phyloP scores from a whole-genome alignment of 23 red algal genomes.

The Agarophyton chilense region DNA sequence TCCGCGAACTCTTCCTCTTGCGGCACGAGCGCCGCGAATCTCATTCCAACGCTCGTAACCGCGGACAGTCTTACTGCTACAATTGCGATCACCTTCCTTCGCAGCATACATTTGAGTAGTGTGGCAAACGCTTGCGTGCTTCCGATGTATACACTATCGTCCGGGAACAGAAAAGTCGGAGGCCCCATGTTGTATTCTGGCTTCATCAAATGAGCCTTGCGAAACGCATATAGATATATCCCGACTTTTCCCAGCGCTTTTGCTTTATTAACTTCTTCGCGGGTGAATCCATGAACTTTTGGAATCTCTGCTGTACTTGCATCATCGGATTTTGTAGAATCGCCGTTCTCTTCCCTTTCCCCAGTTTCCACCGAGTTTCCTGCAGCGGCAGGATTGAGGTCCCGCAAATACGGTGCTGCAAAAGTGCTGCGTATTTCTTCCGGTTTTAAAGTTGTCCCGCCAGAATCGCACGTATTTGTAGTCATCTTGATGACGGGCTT shows the following conservation, averaged over 20 bases:
- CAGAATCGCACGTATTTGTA: slow-evolving; percentile 32
- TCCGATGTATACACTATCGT: slow-evolving; percentile 46
- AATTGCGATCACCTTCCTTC: slow-evolving; percentile 40
- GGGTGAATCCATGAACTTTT: slow-evolving; percentile 41
- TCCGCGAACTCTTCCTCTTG: slow-evolving; percentile 59
- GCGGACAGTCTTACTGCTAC: slow-evolving; percentile 29
- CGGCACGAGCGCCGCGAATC: slow-evolving; percentile 72
- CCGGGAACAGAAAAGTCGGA: slow-evolving; percentile 53
- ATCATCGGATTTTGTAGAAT: neutral
- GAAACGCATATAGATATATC: slow-evolving; percentile 48
- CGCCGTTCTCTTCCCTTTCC: neutral
- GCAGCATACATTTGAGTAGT: slow-evolving; percentile 56
- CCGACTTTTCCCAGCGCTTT: slow-evolving; percentile 42
- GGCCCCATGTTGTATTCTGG: slow-evolving; percentile 36
- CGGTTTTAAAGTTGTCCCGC: slow-evolving; percentile 36
- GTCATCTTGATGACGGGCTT: slow-evolving; percentile 63
- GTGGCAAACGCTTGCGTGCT: slow-evolving; percentile 55
- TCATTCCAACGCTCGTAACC: slow-evolving; percentile 20
- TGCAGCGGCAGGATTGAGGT: neutral
- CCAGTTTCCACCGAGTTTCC: neutral
- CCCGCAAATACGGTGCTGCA: slow-evolving; percentile 3
- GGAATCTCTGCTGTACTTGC: neutral
- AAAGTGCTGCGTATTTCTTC: slow-evolving; percentile 54
- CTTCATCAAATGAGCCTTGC: slow-evolving; percentile 6
- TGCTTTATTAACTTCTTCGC: slow-evolving; percentile 21